phyloP scores from a whole-genome alignment of 768 basidiomycete species.

The Exsudoporus frostii region DNA sequence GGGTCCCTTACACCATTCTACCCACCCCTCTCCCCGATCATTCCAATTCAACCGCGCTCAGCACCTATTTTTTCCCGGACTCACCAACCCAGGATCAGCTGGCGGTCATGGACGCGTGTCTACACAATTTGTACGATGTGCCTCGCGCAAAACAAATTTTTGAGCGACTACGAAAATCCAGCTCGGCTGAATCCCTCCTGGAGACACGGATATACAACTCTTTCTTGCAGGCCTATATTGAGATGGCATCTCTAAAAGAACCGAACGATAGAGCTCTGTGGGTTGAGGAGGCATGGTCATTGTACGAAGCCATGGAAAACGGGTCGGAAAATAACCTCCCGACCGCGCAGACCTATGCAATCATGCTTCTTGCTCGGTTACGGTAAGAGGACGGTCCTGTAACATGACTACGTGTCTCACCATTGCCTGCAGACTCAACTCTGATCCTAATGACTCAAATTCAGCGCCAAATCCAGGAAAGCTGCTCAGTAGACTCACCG shows the following conservation, averaged over 20 bases:
- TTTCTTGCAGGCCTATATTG: conserved; percentile 62
- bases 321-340: conserved; percentile 48
- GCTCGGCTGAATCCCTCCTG: conserved; percentile 45
- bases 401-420: conserved; percentile 10
- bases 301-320: conserved; percentile 58
- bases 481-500: conserved; percentile 45
- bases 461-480: conserved; percentile 17
- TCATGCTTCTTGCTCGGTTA: conserved; percentile 59
- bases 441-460: conserved; percentile 27
- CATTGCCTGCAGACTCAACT: conserved; percentile 35
- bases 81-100: conserved; percentile 64
- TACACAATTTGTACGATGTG: conserved; percentile 73
- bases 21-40: conserved; percentile 64
- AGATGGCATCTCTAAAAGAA: conserved; percentile 52
- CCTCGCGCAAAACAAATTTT: conserved; percentile 75
- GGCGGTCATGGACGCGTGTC: conserved; percentile 80
- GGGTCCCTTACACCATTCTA: conserved; percentile 51
- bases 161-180: conserved; percentile 49
- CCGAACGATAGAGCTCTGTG: conserved; percentile 46
- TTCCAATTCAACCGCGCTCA: conserved; percentile 31
- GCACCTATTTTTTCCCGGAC: conserved; percentile 60
- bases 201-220: conserved; percentile 55
- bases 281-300: conserved; percentile 57
- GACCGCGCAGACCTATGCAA: conserved; percentile 59
- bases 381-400: conserved; percentile 37